These are phyloP conservation scores for Alternaria panax DNA, from an alignment of 2,329 filamentous ascomycete species.

Conservation along the genomic window DNA sequence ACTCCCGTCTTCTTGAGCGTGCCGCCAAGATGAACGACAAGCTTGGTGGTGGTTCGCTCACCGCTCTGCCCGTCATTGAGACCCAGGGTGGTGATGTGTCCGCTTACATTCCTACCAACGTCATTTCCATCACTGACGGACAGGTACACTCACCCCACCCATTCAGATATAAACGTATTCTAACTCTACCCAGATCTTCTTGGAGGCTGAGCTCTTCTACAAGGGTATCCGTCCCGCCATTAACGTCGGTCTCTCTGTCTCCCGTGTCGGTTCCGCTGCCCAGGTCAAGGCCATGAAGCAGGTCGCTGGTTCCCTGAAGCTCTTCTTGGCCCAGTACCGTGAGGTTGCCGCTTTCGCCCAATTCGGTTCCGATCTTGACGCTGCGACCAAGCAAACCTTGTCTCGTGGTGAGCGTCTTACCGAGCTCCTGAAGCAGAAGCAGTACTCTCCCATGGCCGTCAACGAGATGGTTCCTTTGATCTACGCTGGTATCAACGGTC, in stretches of 20 bases:
- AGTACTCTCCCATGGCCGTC: slow-evolving; percentile 98
- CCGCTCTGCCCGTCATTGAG: slow-evolving; percentile 92
- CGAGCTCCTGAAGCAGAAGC: slow-evolving; percentile 99
- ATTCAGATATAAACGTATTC: too few relatives aligned
- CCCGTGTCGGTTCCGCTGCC: slow-evolving; percentile 98
- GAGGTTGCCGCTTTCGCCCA: slow-evolving; percentile 99
- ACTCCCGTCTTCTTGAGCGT: slow-evolving; percentile 93
- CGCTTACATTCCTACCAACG: slow-evolving; percentile 99
- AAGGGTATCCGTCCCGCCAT: slow-evolving; percentile 99
- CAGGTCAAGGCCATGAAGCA: slow-evolving; percentile 99
- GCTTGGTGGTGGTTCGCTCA: slow-evolving; percentile 94
- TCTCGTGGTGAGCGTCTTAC: slow-evolving; percentile 98
- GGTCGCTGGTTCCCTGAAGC: slow-evolving; percentile 98
- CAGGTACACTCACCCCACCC: too few relatives aligned
- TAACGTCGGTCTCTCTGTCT: slow-evolving; percentile 99
- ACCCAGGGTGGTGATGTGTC: slow-evolving; percentile 99
- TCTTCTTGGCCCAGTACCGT: slow-evolving; percentile 99
- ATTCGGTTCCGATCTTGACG: slow-evolving; percentile 99
- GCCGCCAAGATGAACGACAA: slow-evolving; percentile 98
- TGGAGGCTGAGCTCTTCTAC: slow-evolving; percentile 99
- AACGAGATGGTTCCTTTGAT: slow-evolving; percentile 99
- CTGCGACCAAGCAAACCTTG: slow-evolving; percentile 98
- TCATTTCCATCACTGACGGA: slow-evolving; percentile 93
- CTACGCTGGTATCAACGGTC: slow-evolving; percentile 98
- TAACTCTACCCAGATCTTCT: slow-evolving; percentile 80